Base-by-base conservation (phyloP, 306 rosid genomes). In the Casuarina equisetifolia region DNA sequence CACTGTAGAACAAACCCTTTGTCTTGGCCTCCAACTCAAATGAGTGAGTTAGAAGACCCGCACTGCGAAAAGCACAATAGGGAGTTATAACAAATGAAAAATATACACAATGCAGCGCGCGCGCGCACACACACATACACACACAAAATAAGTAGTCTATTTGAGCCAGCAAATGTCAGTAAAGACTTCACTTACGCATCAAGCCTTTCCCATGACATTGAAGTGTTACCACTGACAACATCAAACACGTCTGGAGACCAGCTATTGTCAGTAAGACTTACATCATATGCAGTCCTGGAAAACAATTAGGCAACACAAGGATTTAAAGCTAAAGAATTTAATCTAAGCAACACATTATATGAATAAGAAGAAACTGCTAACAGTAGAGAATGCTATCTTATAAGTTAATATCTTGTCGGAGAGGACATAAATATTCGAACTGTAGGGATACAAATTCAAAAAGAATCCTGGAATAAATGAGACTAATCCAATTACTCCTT, bases 161-260 rank as follows among this genome's bases (percentile, higher is more conserved):
- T 59, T 5, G 63, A 17, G 53, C 49, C 25, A 71, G 78, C 74
- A 82, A 83, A 79, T 32, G 19, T 12, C 35, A 45, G 61, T 8
- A 54, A 49, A 10, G 70, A 35, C 3, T 45, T 51, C 61, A 91
- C 97, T 89, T 86, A 95, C 99, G 89, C 97, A 77, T 95, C 97
- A 78, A 95, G 96, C 82, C 88, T 95, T 80, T 95, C 99, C 99
- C 99, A 95, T 62, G 97, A 87, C 80, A 83, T 92, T 63, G 97
- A 82, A 73, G 84, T 80, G 83, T 86, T 93, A 25, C 99, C 97
- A 9, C 84, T 88, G 85, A 91, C 77, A 69, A 86, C 9, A 38
- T 82, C 84, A 83, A 95, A 95, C 58, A 76, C 15, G 39, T 89
- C 96, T 71, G 39, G 84, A 55, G 96, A 88, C 99, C 99, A 95